Percentiles rank a stretch among this genome's conserved stretches.
phyloP scores from a whole-genome alignment of 192 early-diverging fungal species.

The Chytriomyces confervae region DNA sequence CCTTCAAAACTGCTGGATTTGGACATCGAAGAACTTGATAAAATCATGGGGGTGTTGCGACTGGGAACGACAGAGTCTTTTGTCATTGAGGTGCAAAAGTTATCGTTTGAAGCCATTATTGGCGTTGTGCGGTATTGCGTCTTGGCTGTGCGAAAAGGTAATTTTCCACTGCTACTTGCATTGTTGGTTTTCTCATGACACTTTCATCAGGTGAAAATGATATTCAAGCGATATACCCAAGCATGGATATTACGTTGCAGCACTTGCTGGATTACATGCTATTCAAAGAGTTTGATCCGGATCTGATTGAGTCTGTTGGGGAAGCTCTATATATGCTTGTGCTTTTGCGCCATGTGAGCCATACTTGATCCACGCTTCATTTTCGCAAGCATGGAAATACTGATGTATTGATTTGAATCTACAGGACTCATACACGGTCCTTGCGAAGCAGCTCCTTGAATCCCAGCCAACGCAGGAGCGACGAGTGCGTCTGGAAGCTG shows the following conservation, averaged over 20 bases:
- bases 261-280: conserved; percentile 61
- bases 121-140: conserved; percentile 17
- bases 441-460: conserved; percentile 61
- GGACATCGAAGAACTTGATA: conserved; percentile 19
- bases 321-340: conserved; percentile 66
- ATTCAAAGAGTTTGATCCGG: conserved; percentile 68
- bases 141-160: conserved; percentile 16
- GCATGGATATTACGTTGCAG: conserved; percentile 60
- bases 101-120: conserved; percentile 56
- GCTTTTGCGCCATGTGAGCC: conserved; percentile 52
- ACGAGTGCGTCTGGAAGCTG: conserved; percentile 48
- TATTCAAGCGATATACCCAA: conserved; percentile 17
- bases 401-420: neutral
- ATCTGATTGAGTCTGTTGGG: conserved; percentile 64
- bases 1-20: conserved; percentile 23
- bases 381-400: conserved; percentile 11
- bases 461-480: conserved; percentile 50
- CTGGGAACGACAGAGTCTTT: conserved; percentile 18
- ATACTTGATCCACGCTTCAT: neutral
- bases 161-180: conserved; percentile 2
- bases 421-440: conserved; percentile 51
- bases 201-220: neutral
- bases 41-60: conserved; percentile 19
- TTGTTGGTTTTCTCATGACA: conserved; percentile 43
- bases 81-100: conserved; percentile 53